These are phyloP conservation scores for Mycena chlorophos DNA, from an alignment of 768 basidiomycete species.

Conservation along the genomic window DNA sequence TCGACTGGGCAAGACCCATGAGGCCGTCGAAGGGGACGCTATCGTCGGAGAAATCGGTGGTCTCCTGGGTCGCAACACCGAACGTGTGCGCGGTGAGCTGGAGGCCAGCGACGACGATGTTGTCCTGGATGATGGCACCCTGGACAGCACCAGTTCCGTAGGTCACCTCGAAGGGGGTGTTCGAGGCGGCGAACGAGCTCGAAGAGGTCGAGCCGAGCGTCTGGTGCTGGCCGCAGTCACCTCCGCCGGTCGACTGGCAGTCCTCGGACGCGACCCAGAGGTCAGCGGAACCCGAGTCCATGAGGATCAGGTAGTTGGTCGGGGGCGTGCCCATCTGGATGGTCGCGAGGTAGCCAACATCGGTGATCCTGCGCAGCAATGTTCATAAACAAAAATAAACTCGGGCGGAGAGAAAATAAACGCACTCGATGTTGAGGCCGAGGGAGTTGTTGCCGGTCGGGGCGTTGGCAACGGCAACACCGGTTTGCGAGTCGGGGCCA, in stretches of 20 bases:
- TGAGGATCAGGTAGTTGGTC: conserved; percentile 53
- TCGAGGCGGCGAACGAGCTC: conserved; percentile 57
- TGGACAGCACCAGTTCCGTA: conserved; percentile 72
- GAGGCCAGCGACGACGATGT: conserved; percentile 64
- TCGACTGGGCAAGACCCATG: conserved; percentile 76
- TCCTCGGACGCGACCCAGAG: conserved; percentile 62
- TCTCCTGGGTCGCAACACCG: conserved; percentile 64
- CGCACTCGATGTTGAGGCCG: conserved; percentile 71
- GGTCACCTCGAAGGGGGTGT: conserved; percentile 54
- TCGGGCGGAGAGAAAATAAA: conserved; percentile 7
- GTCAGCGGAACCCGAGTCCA: conserved; percentile 74
- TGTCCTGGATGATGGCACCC: conserved; percentile 64
- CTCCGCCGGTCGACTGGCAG: conserved; percentile 46
- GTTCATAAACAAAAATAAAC: neutral
- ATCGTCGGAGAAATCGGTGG: conserved; percentile 55
- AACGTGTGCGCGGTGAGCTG: conserved; percentile 59
- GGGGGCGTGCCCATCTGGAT: conserved; percentile 70
- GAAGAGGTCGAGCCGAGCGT: conserved; percentile 66
- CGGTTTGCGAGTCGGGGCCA: conserved; percentile 21
- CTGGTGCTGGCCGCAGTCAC: conserved; percentile 56
- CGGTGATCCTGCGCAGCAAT: conserved; percentile 37
- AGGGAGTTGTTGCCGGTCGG: conserved; percentile 53
- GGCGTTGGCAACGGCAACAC: conserved; percentile 41
- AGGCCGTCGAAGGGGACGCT: conserved; percentile 65
- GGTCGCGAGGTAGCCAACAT: conserved; percentile 55